A percentile compares a stretch with the other conserved stretches of the same genome.
These are phyloP conservation scores for Bipolaris zeicola DNA, from an alignment of 2,329 filamentous ascomycete species.

Conservation along the genomic window DNA sequence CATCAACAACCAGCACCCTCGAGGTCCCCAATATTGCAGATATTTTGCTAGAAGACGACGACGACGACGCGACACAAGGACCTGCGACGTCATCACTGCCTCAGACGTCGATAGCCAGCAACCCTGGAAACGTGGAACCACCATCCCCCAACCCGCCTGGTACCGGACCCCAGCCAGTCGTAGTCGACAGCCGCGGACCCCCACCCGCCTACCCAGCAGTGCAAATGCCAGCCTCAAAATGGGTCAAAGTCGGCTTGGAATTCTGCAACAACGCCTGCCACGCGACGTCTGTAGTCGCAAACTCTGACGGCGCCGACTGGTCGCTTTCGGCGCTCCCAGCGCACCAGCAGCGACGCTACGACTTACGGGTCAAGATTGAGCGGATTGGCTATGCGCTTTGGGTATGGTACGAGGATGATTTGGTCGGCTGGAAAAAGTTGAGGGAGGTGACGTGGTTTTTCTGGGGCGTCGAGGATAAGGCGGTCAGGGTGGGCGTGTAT, in stretches of 20 bases:
- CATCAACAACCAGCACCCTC: slow-evolving; percentile 9
- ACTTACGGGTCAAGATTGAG: slow-evolving; percentile 62
- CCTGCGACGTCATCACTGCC: slow-evolving; percentile 18
- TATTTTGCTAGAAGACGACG: slow-evolving; percentile 21
- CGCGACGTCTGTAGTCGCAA: slow-evolving; percentile 63
- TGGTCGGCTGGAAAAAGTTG: slow-evolving; percentile 60
- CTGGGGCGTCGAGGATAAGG: slow-evolving; percentile 64
- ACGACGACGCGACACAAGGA: slow-evolving; percentile 16
- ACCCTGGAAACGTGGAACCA: slow-evolving; percentile 10
- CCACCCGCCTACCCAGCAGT: slow-evolving; percentile 42
- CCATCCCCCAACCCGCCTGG: slow-evolving; percentile 17
- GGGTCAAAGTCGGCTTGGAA: slow-evolving; percentile 66
- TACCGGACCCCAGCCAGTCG: slow-evolving; percentile 22
- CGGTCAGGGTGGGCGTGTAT: slow-evolving; percentile 63
- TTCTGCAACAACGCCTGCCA: slow-evolving; percentile 61
- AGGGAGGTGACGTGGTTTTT: slow-evolving; percentile 67
- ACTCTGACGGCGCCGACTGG: slow-evolving; percentile 64
- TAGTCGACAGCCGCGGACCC: slow-evolving; percentile 20
- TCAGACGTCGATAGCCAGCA: slow-evolving; percentile 8
- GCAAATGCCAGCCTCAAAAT: slow-evolving; percentile 56
- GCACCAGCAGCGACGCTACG: slow-evolving; percentile 51
- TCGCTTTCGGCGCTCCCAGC: slow-evolving; percentile 56
- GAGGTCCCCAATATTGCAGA: slow-evolving; percentile 21
- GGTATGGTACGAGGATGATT: slow-evolving; percentile 61
- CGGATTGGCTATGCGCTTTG: slow-evolving; percentile 61